A percentile compares a stretch with the other conserved stretches of the same genome.
phyloP scores from a whole-genome alignment of 2,329 filamentous ascomycete species.

The Venturia carpophila region DNA sequence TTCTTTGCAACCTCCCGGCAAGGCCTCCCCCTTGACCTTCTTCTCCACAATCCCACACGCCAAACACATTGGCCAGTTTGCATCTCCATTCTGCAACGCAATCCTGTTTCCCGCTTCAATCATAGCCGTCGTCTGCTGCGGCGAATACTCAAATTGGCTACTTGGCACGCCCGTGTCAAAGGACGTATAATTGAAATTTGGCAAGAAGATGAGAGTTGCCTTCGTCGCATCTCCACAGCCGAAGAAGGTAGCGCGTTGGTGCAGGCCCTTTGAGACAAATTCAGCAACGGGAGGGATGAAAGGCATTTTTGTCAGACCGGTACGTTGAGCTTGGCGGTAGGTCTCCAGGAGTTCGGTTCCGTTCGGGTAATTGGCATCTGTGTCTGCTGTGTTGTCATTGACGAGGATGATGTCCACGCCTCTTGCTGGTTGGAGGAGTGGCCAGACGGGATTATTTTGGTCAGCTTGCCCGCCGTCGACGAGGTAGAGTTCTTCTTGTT shows the following conservation, averaged over 20 bases:
- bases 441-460: conserved; percentile 47
- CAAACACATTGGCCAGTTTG: conserved; percentile 34
- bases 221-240: conserved; percentile 43
- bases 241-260: conserved; percentile 55
- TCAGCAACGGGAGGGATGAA: conserved; percentile 47
- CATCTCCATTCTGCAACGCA: conserved; percentile 32
- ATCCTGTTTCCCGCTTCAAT: conserved; percentile 36
- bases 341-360: conserved; percentile 52
- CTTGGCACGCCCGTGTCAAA: conserved; percentile 29
- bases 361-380: conserved; percentile 50
- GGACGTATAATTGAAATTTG: conserved; percentile 34
- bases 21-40: conserved; percentile 25
- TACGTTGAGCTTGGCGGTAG: conserved; percentile 46
- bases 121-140: conserved; percentile 31
- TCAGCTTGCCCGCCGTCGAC: conserved; percentile 44
- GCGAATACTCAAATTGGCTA: conserved; percentile 31
- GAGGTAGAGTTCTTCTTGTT: conserved; percentile 36
- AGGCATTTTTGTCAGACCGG: conserved; percentile 51
- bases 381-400: conserved; percentile 58
- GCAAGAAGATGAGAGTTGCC: conserved; percentile 36
- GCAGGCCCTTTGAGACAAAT: conserved; percentile 52
- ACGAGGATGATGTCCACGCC: conserved; percentile 56
- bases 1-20: conserved; percentile 31
- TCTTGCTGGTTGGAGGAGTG: conserved; percentile 44
- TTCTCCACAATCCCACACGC: conserved; percentile 36